phyloP scores from a whole-genome alignment of 2,329 filamentous ascomycete species.

The Fonsecaea monophora region DNA sequence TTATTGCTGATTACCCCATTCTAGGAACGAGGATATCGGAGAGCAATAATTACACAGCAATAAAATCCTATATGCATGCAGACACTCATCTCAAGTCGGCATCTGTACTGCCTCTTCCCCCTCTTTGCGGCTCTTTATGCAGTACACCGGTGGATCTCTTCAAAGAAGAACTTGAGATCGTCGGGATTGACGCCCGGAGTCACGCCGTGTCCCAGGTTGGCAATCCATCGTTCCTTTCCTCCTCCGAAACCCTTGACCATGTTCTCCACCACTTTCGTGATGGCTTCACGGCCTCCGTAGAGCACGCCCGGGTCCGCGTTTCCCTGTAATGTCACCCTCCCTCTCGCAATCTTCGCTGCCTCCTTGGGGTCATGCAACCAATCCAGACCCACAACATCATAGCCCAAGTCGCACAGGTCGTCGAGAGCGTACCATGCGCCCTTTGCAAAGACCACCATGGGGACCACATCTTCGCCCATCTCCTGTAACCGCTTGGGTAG shows the following conservation, averaged over 20 bases:
- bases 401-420: slow-evolving; percentile 83
- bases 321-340: slow-evolving; percentile 84
- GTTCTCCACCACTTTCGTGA: slow-evolving; percentile 79
- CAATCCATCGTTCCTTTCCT: slow-evolving; percentile 92
- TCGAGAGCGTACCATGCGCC: slow-evolving; percentile 96
- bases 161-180: slow-evolving; percentile 89
- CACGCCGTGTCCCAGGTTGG: slow-evolving; percentile 96
- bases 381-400: slow-evolving; percentile 92
- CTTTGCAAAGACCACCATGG: slow-evolving; percentile 98
- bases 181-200: slow-evolving; percentile 95
- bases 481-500: slow-evolving; percentile 76
- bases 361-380: slow-evolving; percentile 91
- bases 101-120: slow-evolving; percentile 6
- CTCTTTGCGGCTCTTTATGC: slow-evolving; percentile 25
- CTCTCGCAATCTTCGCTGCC: slow-evolving; percentile 78
- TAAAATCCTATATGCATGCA: no score
- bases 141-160: slow-evolving; percentile 79
- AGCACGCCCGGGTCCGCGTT: slow-evolving; percentile 94
- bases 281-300: slow-evolving; percentile 81
- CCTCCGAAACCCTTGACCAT: slow-evolving; percentile 87
- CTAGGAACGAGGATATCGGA: slow-evolving; percentile 66
- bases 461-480: slow-evolving; percentile 78
- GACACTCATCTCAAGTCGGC: background rate
- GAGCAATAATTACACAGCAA: slow-evolving; percentile 21
- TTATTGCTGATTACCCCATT: background rate